phyloP scores from a whole-genome alignment of 2,329 filamentous ascomycete genomes.

The Apiospora pterosperma region DNA sequence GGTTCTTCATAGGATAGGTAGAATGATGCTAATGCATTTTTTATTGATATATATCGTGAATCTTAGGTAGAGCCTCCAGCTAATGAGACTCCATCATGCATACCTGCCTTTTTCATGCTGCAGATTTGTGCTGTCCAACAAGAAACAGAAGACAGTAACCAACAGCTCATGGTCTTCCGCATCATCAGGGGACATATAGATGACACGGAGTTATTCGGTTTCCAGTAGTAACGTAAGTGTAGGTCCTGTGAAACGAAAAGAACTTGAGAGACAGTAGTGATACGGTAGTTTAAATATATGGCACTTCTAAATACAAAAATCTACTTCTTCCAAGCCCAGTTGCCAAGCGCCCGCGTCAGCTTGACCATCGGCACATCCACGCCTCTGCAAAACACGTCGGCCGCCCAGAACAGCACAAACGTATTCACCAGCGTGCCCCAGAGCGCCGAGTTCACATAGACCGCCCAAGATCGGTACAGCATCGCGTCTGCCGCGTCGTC shows the following conservation, averaged over 20 bases:
- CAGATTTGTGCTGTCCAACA: no score
- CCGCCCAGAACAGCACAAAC: conserved; percentile 49
- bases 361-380: conserved; percentile 54
- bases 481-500: conserved; percentile 23
- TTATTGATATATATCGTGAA: no score
- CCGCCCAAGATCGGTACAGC: conserved; percentile 26
- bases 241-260: no score
- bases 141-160: no score
- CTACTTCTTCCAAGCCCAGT: neutral
- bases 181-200: no score
- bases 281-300: no score
- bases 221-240: no score
- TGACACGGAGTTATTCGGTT: no score
- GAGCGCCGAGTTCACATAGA: conserved; percentile 38
- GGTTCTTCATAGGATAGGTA: neutral
- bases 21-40: neutral
- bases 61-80: no score
- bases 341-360: conserved; percentile 55
- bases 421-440: conserved; percentile 43
- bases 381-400: conserved; percentile 53
- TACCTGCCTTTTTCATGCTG: no score
- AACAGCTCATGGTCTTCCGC: no score
- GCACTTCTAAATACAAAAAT: neutral
- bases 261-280: neutral
- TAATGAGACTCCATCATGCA: no score